Evolutionary conservation across 495 filamentous ascomycete species (phyloP).

Genomic region (Apiosordaria backusii): DNA sequence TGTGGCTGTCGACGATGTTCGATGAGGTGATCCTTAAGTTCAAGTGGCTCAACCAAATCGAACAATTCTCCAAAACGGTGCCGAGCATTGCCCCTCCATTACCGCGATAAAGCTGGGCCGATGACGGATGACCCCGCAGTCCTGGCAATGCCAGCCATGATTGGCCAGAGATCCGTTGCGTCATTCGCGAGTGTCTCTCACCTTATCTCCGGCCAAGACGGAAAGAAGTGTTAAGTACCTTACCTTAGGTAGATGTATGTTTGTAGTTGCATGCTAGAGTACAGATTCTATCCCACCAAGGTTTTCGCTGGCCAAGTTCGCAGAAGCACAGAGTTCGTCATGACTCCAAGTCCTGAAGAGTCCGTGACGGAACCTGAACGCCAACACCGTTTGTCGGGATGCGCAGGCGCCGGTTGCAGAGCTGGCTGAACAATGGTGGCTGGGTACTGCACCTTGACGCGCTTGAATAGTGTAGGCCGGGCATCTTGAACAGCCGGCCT

Average conservation of each 20-base stretch:
- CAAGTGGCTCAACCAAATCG: neutral
- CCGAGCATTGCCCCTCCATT: slow-evolving; percentile 13
- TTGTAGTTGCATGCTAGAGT: too few relatives aligned
- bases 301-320: too few relatives aligned
- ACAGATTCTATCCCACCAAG: too few relatives aligned
- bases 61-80: slow-evolving; percentile 3
- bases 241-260: too few relatives aligned
- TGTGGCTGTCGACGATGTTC: neutral
- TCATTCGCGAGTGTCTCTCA: neutral
- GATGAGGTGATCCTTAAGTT: neutral
- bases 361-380: too few relatives aligned
- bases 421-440: neutral
- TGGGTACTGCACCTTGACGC: too few relatives aligned
- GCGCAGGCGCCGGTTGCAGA: neutral
- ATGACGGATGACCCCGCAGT: slow-evolving; percentile 20
- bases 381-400: too few relatives aligned
- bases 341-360: too few relatives aligned
- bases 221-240: neutral
- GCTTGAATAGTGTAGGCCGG: too few relatives aligned
- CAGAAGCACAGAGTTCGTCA: too few relatives aligned
- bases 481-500: too few relatives aligned
- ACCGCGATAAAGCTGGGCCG: neutral
- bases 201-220: neutral
- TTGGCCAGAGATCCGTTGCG: neutral
- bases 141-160: neutral